Evolutionary conservation across 345 rosid genomes (phyloP).

Genomic region (Citrus australasica): DNA sequence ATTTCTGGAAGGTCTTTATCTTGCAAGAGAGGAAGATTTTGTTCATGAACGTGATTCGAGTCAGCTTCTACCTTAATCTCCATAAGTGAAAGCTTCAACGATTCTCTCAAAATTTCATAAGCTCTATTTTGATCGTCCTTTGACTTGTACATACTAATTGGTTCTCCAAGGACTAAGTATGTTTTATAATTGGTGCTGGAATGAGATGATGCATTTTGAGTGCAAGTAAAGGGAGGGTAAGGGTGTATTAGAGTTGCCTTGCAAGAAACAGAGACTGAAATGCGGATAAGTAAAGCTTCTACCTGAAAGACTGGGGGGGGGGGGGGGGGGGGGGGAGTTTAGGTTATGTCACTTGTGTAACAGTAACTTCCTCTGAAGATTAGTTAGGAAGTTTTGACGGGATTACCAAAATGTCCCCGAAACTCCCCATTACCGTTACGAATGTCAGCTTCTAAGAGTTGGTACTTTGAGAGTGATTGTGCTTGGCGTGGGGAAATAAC

Average conservation of each 20-base stretch:
- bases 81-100: conserved; percentile 20
- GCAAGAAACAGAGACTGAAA: conserved; percentile 52
- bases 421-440: not conserved
- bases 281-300: not conserved
- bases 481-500: not conserved
- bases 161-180: not conserved
- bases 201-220: conserved; percentile 24
- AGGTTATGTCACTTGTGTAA: not conserved
- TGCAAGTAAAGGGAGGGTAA: conserved; percentile 29
- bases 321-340: not conserved
- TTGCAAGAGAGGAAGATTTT: conserved; percentile 45
- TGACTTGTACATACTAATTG: not conserved
- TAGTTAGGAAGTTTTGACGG: not conserved
- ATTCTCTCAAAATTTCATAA: not conserved
- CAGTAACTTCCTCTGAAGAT: not conserved
- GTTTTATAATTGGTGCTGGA: conserved; percentile 4
- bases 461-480: not conserved
- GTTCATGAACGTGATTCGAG: conserved; percentile 15
- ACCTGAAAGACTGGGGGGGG: not conserved
- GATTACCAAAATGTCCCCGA: not conserved
- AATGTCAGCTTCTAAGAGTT: not conserved
- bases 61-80: conserved; percentile 39
- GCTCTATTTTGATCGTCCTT: not conserved
- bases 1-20: conserved; percentile 28
- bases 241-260: conserved; percentile 38